Evolutionary conservation across 2,329 filamentous ascomycete species (phyloP), one percentile per base, ranked within the genome.

Genomic region (Exophiala sp.): DNA sequence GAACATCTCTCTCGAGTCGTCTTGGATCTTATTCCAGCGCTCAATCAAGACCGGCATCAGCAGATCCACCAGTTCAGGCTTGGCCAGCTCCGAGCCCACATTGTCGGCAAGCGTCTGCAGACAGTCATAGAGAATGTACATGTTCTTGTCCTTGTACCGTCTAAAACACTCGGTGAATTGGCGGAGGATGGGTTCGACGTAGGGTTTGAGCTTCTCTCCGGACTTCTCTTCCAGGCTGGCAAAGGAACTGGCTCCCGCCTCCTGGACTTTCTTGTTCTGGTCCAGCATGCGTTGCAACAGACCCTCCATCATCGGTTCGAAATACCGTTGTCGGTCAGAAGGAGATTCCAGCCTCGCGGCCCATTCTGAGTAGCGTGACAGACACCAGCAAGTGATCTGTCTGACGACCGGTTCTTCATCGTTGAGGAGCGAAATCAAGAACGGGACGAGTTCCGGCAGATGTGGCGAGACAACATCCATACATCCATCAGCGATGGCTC

Each of bases 71-170:
- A 95, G 79, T 45, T 90, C 80, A 5, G 85, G 85, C 54, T 81
- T 77, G n/a, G 88, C 85, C 58, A 98, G 75, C 27, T 85, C 81
- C 5, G 84, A 82, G 9, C 88, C 89, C 47, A 97, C 85, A 63
- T 88, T 85, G 68, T 98, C 93, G 2, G 93, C 93, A 50, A 98
- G 75, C 0, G 93, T 98, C 71, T 98, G 93, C 27, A 98, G 88
- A 67, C 93, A 97, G 70, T 98, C 93, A 72, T 98, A 98, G 27
- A 98, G 80, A 47, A 97, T 94, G 72, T 94, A 96, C 82, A 97
- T 96, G 72, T 98, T 98, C 63, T 88, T 85, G 69, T 97, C 91
- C 76, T 98, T 97, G 80, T 97, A 98, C 69, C 86, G 89, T 46
- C 76, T 79, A 69, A 98, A 98, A 68, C 93, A 98, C 53, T 79